Percentiles rank a stretch among this genome's conserved stretches.
Conservation (phyloP, 23 red algal genomes). For the Pyropia haitanensis region DNA sequence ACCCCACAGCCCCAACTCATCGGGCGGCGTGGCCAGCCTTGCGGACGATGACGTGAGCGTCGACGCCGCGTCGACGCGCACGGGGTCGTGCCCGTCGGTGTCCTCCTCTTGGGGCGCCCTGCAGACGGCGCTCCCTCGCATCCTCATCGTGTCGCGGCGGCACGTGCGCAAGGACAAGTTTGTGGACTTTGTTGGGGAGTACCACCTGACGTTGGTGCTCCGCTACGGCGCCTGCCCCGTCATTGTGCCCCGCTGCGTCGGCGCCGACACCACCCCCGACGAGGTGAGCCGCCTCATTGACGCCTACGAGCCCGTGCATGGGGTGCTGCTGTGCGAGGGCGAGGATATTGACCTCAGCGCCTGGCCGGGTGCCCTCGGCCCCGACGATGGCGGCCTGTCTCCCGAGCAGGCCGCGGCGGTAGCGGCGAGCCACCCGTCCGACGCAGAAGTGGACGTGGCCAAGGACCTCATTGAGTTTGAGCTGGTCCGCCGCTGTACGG, state of each 20-base stretch:
- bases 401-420: conserved; percentile 14
- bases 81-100: too few relatives aligned
- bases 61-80: too few relatives aligned
- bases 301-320: conserved; percentile 70
- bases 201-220: conserved; percentile 70
- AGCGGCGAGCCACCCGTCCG: conserved; percentile 17
- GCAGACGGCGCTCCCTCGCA: conserved; percentile 23
- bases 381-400: conserved; percentile 11
- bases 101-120: too few relatives aligned
- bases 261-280: neutral
- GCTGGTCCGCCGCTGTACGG: conserved; percentile 45
- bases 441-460: conserved; percentile 40
- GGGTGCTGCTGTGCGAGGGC: conserved; percentile 82
- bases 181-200: conserved; percentile 96
- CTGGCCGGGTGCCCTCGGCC: conserved; percentile 13
- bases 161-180: conserved; percentile 72
- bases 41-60: too few relatives aligned
- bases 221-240: conserved; percentile 48
- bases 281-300: conserved; percentile 18
- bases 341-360: conserved; percentile 68
- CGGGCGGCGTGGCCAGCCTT: too few relatives aligned
- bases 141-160: conserved; percentile 62
- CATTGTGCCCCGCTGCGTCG: conserved; percentile 73
- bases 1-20: too few relatives aligned
- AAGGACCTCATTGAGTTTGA: conserved; percentile 83